A percentile compares a stretch with the other conserved stretches of the same genome.
Conservation (phyloP, 345 rosid genomes). For the Euphorbia peplus region DNA sequence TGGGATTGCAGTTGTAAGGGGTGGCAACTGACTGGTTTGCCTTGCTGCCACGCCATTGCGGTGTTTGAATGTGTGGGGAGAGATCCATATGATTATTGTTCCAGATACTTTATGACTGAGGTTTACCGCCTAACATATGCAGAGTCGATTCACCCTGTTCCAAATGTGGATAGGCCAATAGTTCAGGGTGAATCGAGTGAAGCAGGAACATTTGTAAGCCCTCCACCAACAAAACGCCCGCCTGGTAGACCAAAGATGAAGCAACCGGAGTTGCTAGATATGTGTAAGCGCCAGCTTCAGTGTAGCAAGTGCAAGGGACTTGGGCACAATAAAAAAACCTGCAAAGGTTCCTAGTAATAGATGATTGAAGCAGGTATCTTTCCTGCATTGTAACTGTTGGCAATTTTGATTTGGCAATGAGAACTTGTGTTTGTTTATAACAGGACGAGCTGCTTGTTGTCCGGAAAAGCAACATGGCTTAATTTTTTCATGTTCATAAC, state of each 20-base stretch:
- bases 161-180: conserved; percentile 58
- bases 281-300: conserved; percentile 78
- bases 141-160: conserved; percentile 58
- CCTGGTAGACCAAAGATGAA: conserved; percentile 83
- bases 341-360: conserved; percentile 49
- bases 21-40: conserved; percentile 72
- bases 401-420: conserved; percentile 11
- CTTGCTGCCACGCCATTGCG: conserved; percentile 84
- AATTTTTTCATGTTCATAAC: background rate
- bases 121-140: conserved; percentile 18
- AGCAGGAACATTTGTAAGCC: conserved; percentile 52
- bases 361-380: conserved; percentile 27
- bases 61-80: conserved; percentile 54
- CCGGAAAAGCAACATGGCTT: background rate
- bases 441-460: background rate
- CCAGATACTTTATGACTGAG: conserved; percentile 29
- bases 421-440: background rate
- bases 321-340: conserved; percentile 93
- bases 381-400: conserved; percentile 11
- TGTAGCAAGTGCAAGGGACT: conserved; percentile 98
- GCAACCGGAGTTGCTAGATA: conserved; percentile 55
- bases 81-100: conserved; percentile 76
- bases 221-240: conserved; percentile 82
- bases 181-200: conserved; percentile 39
- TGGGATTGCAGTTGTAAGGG: conserved; percentile 81